Conservation (phyloP, 805 yeast species). For the Zygosaccharomyces rouxii region DNA sequence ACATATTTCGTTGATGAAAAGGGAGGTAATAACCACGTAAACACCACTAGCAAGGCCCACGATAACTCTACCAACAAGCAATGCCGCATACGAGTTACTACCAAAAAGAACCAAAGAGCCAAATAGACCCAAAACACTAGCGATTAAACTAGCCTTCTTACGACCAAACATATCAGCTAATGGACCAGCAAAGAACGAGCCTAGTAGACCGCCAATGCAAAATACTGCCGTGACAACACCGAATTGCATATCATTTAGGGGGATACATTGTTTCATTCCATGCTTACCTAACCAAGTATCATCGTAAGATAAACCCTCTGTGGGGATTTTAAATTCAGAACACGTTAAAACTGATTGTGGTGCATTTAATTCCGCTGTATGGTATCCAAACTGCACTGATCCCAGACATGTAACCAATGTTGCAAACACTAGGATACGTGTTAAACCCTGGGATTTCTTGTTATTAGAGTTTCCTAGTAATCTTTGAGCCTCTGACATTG, state of each 20-base stretch:
- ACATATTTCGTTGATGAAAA: constrained; percentile 74
- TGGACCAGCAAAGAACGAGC: constrained; percentile 66
- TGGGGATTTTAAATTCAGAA: constrained; percentile 28
- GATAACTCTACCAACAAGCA: constrained; percentile 66
- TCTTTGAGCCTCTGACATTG: constrained; percentile 6
- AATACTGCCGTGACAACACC: constrained; percentile 78
- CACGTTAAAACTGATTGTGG: constrained; percentile 74
- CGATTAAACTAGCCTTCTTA: constrained; percentile 47
- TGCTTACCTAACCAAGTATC: constrained; percentile 38
- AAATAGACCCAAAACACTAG: constrained; percentile 48
- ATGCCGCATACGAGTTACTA: constrained; percentile 39
- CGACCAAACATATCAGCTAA: constrained; percentile 70
- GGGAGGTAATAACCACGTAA: constrained; percentile 79
- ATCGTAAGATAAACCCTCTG: constrained; percentile 17
- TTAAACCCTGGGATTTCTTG: constrained; percentile 7
- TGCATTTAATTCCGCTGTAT: constrained; percentile 91
- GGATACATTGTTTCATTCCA: constrained; percentile 53
- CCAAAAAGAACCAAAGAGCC: constrained; percentile 55
- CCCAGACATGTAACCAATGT: constrained; percentile 66
- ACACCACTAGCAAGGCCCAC: constrained; percentile 87
- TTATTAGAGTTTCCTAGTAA: neutral
- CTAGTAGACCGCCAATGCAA: constrained; percentile 77
- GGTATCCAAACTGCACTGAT: constrained; percentile 88
- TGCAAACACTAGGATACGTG: constrained; percentile 38
- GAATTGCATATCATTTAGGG: constrained; percentile 51